phyloP scores from a whole-genome alignment of 2,329 filamentous ascomycete genomes.

The Botrytis elliptica region DNA sequence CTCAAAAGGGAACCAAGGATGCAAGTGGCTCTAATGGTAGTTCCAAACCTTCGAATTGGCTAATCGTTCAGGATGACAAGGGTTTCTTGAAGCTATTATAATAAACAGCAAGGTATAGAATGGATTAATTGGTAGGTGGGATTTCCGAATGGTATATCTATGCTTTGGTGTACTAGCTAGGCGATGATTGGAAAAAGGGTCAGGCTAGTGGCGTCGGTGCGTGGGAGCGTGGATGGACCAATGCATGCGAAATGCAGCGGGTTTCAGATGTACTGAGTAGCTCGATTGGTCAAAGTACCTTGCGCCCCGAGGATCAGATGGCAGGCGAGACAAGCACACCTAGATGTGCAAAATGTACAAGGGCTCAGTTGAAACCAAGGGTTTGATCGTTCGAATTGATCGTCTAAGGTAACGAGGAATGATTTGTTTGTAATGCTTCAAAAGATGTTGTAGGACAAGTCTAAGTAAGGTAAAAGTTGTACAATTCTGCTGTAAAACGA shows the following conservation, averaged over 20 bases:
- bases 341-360: not conserved
- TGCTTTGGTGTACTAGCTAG: not conserved
- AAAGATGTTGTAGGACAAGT: constrained; percentile 7
- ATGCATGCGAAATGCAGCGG: constrained; percentile 14
- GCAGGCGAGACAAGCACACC: constrained; percentile 17
- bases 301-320: constrained; percentile 22
- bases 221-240: constrained; percentile 13
- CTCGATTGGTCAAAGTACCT: constrained; percentile 2
- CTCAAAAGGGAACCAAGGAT: constrained; percentile 22
- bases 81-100: constrained; percentile 13
- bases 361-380: constrained; percentile 16
- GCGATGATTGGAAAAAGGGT: constrained; percentile 14
- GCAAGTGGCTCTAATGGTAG: constrained; percentile 16
- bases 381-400: constrained; percentile 3
- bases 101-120: not conserved
- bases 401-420: not conserved
- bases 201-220: constrained; percentile 17
- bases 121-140: constrained; percentile 5
- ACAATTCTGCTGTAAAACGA: constrained; percentile 1
- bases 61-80: constrained; percentile 16
- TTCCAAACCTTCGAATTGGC: not conserved
- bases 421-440: constrained; percentile 17
- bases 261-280: constrained; percentile 19
- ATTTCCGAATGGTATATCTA: constrained; percentile 2
- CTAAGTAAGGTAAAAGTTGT: not conserved